Evolutionary conservation across 805 yeast species (phyloP), one percentile per base, ranked within the genome.

Genomic region (Myxozyma mucilagina): DNA sequence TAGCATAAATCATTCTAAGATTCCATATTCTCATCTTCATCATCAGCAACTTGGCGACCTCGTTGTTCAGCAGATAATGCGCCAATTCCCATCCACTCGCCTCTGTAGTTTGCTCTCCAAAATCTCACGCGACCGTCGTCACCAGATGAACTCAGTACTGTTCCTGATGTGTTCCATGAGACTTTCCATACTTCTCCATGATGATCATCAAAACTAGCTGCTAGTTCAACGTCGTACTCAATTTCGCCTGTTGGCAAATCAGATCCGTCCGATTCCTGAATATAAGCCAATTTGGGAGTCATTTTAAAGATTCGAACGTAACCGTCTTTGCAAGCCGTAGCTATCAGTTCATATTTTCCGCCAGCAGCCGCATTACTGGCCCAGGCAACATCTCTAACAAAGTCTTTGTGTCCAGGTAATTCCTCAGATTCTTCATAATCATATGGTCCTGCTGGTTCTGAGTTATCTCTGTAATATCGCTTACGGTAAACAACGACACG

Each of bases 321-420:
- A 0, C 98, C 99, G 73, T 94, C 99, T 72, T 91, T 91, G 72
- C 97, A 91, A 4, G 96, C 98, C 0, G 98, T 93, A 0, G 99
- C 98, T 47, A 94, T 79, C 51, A 92, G 77, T 68, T 93, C 96
- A 72, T 84, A 89, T 65, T 87, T 84, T 1, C 96, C 97, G 56
- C 83, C 81, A 72, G 36, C 53, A 29, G 60, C 44, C 8, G 67
- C 57, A 38, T 38, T 51, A 42, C 58, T 54, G 16, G 66, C 66
- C 66, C 66, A 62, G 20, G 66, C 60, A 10, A 62, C 64, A 35
- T 62, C 66, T 6, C 60, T 55, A 31, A 62, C 64, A 38, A 57
- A 45, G 35, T 62, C 66, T 18, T 47, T 47, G 36, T 92, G 97
- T 43, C 90, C 97, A 1, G 91, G 88, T 29, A 93, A 77, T 62